Base-by-base conservation (phyloP, 352 stramenopile species). In the Phytophthora ramorum region DNA sequence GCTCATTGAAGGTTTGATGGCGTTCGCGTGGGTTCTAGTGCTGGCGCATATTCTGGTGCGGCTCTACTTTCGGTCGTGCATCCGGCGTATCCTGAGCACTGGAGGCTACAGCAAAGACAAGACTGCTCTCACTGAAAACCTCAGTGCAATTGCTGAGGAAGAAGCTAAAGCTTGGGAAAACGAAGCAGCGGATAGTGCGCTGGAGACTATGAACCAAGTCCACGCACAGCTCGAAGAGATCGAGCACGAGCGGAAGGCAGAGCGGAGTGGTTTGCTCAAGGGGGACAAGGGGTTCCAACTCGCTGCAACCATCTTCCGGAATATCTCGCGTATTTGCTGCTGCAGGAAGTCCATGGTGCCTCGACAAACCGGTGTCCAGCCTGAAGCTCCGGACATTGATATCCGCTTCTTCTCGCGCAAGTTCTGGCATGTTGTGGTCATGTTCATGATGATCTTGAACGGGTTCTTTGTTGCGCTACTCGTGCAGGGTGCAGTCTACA, bases 381-480 rank as follows among this genome's bases (percentile, higher is more conserved):
- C 58, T 40, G 59, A 24, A 26, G 55, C 54, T 3, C 58, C 63
- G 13, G 37, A 60, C 14, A 58, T 71, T 22, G 37, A 52, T 0
- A 44, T 82, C 10, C 75, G 56, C 14, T 80, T 67, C 51, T 91
- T 88, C 52, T 91, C 79, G 7, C 71, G 76, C 13, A 91, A 89
- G 51, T 65, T 69, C n/a, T 88, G 81, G 77, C 78, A 90, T 38
- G 87, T 90, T 54, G 13, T 76, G 2, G 67, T 92, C 58, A 77
- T 86, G 63, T 62, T 76, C 17, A 50, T 89, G 26, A 63, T 85
- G 17, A 87, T 92, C 63, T 45, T 92, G 20, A 92, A 92, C 46
- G 83, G 63, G 0, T 79, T 92, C 55, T 89, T 85, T 60, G 17
- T 75, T n/a, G 79, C 78, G 16, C 68, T 90, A 8, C 58, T 90